These are phyloP conservation scores for Syncephalastrum racemosum DNA, from an alignment of 371 early-diverging fungal genomes.

Conservation along the genomic window DNA sequence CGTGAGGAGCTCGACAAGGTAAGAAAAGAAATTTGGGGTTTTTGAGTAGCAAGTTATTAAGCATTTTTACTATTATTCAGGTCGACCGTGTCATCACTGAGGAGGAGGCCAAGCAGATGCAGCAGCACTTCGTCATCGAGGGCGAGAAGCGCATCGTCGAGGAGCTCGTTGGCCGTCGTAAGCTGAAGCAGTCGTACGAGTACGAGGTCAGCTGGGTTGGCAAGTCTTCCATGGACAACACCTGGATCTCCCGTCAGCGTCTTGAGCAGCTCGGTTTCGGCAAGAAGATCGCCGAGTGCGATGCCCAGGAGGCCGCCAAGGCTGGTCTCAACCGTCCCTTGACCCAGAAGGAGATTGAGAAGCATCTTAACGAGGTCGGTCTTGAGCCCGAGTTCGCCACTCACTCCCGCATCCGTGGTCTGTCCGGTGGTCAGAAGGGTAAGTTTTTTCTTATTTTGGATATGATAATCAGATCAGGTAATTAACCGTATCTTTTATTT, in stretches of 20 bases:
- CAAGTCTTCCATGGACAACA: conserved; percentile 58
- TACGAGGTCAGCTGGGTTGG: conserved; percentile 68
- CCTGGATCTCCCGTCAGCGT: conserved; percentile 73
- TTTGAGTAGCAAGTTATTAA: no score
- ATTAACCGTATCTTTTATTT: no score
- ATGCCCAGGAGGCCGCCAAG: conserved; percentile 67
- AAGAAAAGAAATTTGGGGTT: no score
- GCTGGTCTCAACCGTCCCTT: conserved; percentile 63
- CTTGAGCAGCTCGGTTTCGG: conserved; percentile 69
- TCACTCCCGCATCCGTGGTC: conserved; percentile 82
- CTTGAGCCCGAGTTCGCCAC: conserved; percentile 72
- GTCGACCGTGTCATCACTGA: conserved; percentile 60
- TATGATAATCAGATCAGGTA: no score
- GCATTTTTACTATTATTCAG: no score
- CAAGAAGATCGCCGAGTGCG: conserved; percentile 64
- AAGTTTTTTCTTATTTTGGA: no score
- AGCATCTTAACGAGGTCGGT: conserved; percentile 70
- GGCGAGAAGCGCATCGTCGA: conserved; percentile 66
- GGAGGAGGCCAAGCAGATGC: conserved; percentile 65
- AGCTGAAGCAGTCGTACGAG: conserved; percentile 68
- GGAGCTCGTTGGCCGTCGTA: conserved; percentile 62
- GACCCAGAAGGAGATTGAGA: conserved; percentile 66
- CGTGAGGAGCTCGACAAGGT: conserved; percentile 62
- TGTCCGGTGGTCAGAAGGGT: conserved; percentile 90
- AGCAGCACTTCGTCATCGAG: conserved; percentile 58